Percentiles rank a stretch among this genome's conserved stretches.
phyloP scores from a whole-genome alignment of 2,329 filamentous ascomycete species.

The Ilyonectria sp. region DNA sequence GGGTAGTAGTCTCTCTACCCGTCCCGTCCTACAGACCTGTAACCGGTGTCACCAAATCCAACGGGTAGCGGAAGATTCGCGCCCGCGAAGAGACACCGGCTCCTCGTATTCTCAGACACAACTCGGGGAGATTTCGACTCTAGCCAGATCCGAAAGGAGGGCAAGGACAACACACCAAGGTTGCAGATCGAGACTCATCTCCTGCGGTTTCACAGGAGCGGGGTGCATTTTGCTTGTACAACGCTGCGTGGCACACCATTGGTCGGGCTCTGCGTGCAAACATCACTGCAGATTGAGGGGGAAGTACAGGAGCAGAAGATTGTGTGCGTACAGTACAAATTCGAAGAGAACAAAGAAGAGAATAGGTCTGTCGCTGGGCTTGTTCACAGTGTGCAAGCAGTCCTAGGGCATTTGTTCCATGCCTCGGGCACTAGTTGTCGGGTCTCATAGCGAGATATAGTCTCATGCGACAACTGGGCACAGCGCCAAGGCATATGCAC shows the following conservation, averaged over 20 bases:
- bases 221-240: not conserved
- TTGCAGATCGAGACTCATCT: not conserved
- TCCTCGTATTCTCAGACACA: not conserved
- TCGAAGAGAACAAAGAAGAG: no score
- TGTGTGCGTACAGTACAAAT: not conserved
- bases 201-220: not conserved
- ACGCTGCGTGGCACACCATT: not conserved
- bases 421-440: no score
- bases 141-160: not conserved
- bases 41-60: not conserved
- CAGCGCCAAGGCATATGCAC: not conserved
- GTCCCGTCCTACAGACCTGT: not conserved
- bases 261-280: not conserved
- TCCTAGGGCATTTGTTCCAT: no score
- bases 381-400: not conserved
- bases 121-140: not conserved
- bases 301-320: not conserved
- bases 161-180: not conserved
- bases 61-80: not conserved
- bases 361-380: no score
- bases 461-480: not conserved
- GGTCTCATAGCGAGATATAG: not conserved
- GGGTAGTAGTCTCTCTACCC: not conserved
- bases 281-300: not conserved
- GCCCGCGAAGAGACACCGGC: not conserved